These are phyloP conservation scores for Vicia villosa DNA, from an alignment of 306 rosid species.

Conservation along the genomic window DNA sequence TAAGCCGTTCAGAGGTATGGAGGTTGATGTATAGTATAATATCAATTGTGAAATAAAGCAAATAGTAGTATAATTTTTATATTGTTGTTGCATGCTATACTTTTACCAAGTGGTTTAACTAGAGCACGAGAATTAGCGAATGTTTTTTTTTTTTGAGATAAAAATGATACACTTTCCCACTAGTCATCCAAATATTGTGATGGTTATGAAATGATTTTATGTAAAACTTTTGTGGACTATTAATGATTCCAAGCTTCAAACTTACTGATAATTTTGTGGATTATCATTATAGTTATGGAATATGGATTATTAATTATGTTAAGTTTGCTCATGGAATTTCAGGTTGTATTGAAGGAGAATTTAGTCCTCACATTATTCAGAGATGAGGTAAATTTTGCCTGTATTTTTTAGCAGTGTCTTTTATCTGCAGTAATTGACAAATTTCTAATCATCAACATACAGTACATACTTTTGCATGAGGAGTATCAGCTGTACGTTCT, in stretches of 20 bases:
- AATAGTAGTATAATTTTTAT: neutral
- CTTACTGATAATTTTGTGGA: conserved; percentile 23
- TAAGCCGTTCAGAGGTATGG: conserved; percentile 8
- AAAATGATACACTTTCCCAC: conserved; percentile 1
- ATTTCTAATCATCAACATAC: conserved; percentile 43
- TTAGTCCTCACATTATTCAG: conserved; percentile 85
- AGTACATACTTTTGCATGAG: conserved; percentile 89
- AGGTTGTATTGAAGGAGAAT: conserved; percentile 96
- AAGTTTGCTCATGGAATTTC: conserved; percentile 42
- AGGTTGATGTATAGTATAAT: conserved; percentile 9
- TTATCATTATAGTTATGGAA: neutral
- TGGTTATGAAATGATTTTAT: neutral
- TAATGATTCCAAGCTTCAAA: conserved; percentile 11
- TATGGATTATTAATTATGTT: conserved; percentile 13
- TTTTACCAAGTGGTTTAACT: conserved; percentile 8
- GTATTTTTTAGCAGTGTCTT: conserved; percentile 26
- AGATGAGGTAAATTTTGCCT: conserved; percentile 72
- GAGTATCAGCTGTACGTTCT: conserved; percentile 89
- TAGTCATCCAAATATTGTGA: conserved; percentile 26
- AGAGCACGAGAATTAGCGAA: neutral
- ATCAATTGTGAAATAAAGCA: conserved; percentile 3
- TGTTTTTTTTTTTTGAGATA: conserved; percentile 20
- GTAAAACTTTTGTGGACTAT: conserved; percentile 1
- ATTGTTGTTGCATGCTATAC: neutral
- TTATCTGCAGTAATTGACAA: conserved; percentile 35